phyloP scores from a whole-genome alignment of 768 basidiomycete species.

The Clavulina sp. region DNA sequence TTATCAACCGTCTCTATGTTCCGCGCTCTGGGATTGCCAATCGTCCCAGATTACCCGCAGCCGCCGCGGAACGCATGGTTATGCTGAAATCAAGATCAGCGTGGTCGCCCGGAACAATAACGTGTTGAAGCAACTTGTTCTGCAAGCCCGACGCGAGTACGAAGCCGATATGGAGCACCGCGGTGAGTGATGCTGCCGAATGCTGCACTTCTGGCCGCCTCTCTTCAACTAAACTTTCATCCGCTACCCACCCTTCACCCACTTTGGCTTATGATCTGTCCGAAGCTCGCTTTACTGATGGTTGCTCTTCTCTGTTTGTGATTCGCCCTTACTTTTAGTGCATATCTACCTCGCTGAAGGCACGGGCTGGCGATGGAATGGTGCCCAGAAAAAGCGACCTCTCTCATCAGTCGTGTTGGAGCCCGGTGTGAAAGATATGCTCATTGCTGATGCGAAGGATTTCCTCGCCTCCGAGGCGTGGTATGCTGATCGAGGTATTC shows the following conservation, averaged over 20 bases:
- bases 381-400: constrained; percentile 72
- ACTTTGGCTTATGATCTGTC: too few species aligned
- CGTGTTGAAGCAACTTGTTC: constrained; percentile 68
- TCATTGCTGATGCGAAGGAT: constrained; percentile 59
- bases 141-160: constrained; percentile 76
- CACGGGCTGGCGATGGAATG: constrained; percentile 83
- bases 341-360: constrained; percentile 81
- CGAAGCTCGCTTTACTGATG: too few species aligned
- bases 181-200: too few species aligned
- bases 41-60: background rate
- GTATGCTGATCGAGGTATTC: constrained; percentile 86
- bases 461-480: constrained; percentile 24
- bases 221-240: background rate
- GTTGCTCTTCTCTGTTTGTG: too few species aligned
- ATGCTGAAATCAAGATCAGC: constrained; percentile 58
- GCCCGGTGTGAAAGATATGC: constrained; percentile 76
- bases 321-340: too few species aligned
- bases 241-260: too few species aligned
- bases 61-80: constrained; percentile 32
- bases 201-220: background rate
- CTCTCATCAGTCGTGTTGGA: constrained; percentile 88
- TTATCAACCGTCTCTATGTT: background rate
- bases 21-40: background rate
- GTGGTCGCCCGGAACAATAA: constrained; percentile 80
- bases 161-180: constrained; percentile 84